Conservation (phyloP, 768 basidiomycete species). For the Psilocybe cubensis region DNA sequence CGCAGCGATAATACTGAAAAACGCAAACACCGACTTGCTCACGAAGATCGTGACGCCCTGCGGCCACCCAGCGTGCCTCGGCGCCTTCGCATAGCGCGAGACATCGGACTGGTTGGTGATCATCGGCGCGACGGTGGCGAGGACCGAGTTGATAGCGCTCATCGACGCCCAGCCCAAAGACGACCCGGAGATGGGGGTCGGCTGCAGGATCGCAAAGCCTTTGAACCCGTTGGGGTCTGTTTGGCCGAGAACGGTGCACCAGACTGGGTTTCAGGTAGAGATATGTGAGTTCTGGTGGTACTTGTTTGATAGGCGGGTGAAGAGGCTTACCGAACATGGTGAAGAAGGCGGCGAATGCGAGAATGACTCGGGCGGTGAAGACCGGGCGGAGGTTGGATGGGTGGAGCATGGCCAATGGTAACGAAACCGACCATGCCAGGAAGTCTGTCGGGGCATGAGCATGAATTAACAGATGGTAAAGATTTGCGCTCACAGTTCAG, state of each 20-base stretch:
- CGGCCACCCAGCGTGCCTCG: constrained; percentile 17
- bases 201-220: constrained; percentile 14
- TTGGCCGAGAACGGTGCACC: constrained; percentile 17
- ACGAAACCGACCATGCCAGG: constrained; percentile 14
- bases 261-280: constrained; percentile 6
- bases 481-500: constrained; percentile 8
- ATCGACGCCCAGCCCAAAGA: constrained; percentile 16
- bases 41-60: constrained; percentile 16
- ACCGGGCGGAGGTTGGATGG: constrained; percentile 15
- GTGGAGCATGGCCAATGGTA: constrained; percentile 11
- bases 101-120: constrained; percentile 20
- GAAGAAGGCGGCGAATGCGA: constrained; percentile 12
- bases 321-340: constrained; percentile 13
- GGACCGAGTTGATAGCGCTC: constrained; percentile 18
- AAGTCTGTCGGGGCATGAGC: constrained; percentile 4
- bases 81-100: constrained; percentile 16
- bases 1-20: constrained; percentile 16
- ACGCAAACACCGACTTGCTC: constrained; percentile 13
- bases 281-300: background rate
- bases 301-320: background rate
- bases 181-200: constrained; percentile 10
- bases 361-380: constrained; percentile 10
- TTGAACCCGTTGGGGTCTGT: constrained; percentile 16
- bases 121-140: constrained; percentile 17
- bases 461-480: background rate